Evolutionary conservation across 768 basidiomycete species (phyloP), one percentile per base, ranked within the genome.

Genomic region (Butyriboletus loyo): DNA sequence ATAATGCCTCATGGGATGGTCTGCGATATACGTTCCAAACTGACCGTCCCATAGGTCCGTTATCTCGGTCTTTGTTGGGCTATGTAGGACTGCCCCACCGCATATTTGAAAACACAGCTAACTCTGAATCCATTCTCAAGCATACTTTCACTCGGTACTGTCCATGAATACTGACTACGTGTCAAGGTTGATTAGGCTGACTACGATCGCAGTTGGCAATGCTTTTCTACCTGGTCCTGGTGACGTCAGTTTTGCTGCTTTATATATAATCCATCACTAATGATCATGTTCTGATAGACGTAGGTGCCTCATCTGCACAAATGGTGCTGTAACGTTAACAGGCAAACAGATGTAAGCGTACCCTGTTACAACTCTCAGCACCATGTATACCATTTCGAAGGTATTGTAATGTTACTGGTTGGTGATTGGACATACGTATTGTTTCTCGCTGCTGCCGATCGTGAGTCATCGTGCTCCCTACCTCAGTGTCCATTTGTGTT

Each of bases 401-500:
- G 55, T 36, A 46, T 14, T 8, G 44, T 24, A 1, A 1, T 63
- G 8, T 4, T 43, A 19, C 25, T 46, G 6, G 15, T 55, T 1
- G 31, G 45, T 25, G 25, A 49, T 17, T 60, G 58, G 59, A 15
- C 30, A 27, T 61, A 53, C 2, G 36, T 46, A 7, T 4, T 64
- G 7, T 64, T 63, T 27, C 21, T 57, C 0, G 52, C 40, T 27
- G 52, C 52, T 19, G 54, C 54, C 2, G 59, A 64, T 48, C 1
- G 62, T 64, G 49, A 55, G 62, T 49, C 19, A 0, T 5, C n/a
- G 14, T 21, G 0, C 35, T 28, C 19, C 6, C 7, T 3, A 5
- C 5, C 17, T 40, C 9, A 0, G 4, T 9, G 21, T 30, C 17
- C 2, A 4, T 19, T 7, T 5, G 15, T 14, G 11, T 15, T 49